Conservation (phyloP, 441 rosid species). For the Erysimum cheiri region DNA sequence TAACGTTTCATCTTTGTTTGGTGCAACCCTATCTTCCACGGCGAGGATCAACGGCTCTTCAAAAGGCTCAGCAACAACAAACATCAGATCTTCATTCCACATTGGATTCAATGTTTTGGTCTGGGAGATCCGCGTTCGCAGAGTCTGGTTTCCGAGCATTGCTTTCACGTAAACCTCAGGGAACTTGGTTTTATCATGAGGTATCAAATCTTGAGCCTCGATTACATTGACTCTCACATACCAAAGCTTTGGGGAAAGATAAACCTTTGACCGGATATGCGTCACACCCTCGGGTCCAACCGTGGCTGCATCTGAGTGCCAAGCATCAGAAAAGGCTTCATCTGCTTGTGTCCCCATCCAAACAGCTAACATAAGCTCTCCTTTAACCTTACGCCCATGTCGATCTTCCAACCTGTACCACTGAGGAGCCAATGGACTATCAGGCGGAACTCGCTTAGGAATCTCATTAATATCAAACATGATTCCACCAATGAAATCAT, state of each 20-base stretch:
- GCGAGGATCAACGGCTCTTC: constrained; percentile 66
- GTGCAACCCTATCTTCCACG: constrained; percentile 61
- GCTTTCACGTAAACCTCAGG: constrained; percentile 75
- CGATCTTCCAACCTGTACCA: constrained; percentile 89
- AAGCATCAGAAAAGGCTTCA: constrained; percentile 87
- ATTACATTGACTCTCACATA: constrained; percentile 77
- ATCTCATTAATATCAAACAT: constrained; percentile 82
- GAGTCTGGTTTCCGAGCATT: constrained; percentile 63
- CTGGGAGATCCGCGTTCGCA: constrained; percentile 60
- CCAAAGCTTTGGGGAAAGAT: constrained; percentile 79
- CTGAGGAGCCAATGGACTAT: constrained; percentile 93
- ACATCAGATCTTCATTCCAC: constrained; percentile 87
- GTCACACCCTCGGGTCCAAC: constrained; percentile 54
- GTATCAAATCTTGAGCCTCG: constrained; percentile 78
- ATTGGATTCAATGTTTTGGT: constrained; percentile 67
- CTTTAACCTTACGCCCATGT: constrained; percentile 68
- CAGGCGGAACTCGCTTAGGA: constrained; percentile 89
- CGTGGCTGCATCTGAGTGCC: constrained; percentile 83
- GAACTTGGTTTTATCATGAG: constrained; percentile 62
- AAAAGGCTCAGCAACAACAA: constrained; percentile 76
- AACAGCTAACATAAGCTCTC: constrained; percentile 91
- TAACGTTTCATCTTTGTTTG: constrained; percentile 59
- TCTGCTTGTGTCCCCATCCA: constrained; percentile 97
- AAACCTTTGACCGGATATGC: constrained; percentile 67
- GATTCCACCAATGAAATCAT: constrained; percentile 74